Conservation (phyloP, 345 rosid species). For the Eucalyptus erythrocorys region DNA sequence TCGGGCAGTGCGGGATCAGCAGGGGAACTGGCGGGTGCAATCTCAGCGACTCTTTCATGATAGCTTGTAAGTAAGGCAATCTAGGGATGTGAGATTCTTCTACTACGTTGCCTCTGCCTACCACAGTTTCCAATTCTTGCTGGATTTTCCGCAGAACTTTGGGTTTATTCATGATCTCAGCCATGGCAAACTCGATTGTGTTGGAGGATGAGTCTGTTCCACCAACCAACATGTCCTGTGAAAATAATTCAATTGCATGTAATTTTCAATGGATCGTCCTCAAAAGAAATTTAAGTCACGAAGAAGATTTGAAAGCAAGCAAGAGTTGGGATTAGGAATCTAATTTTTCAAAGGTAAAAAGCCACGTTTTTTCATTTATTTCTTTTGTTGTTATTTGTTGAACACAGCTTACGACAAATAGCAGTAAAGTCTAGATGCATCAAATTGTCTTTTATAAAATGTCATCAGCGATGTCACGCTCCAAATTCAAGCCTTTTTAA, state of each 20-base stretch:
- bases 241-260: background rate
- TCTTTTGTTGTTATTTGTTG: background rate
- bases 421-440: background rate
- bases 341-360: background rate
- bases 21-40: constrained; percentile 4
- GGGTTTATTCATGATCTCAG: constrained; percentile 42
- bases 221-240: constrained; percentile 49
- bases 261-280: background rate
- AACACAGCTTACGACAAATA: background rate
- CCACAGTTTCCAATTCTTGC: constrained; percentile 10
- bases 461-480: background rate
- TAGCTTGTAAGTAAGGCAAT: background rate
- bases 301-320: background rate
- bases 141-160: constrained; percentile 18
- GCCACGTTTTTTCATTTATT: background rate
- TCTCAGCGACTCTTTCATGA: constrained; percentile 2
- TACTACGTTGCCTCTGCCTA: background rate
- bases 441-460: background rate
- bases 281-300: background rate
- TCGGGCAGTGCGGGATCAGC: constrained; percentile 1
- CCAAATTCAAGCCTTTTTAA: background rate
- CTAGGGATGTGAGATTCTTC: constrained; percentile 4
- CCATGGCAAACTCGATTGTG: constrained; percentile 35
- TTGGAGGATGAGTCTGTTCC: constrained; percentile 47
- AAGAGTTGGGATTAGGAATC: background rate